Evolutionary conservation across 768 basidiomycete genomes (phyloP), one percentile per base, ranked within the genome.

Genomic region (Daedaleopsis sinensis): DNA sequence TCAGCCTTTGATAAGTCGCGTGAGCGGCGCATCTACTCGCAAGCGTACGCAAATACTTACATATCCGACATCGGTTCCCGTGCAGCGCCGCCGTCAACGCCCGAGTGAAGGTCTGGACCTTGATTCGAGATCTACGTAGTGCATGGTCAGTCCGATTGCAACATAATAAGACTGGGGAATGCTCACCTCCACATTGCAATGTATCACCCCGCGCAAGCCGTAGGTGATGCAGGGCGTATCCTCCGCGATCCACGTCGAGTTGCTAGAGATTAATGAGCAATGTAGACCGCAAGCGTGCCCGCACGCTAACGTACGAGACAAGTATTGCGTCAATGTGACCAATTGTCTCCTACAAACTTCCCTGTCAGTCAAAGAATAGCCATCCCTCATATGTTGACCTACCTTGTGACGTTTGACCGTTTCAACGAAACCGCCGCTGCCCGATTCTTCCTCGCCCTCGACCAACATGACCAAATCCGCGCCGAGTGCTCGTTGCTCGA

Each of bases 401-500:
- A 90, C 93, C 84, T 93, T 94, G 73, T 94, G 79, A 57, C 79
- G 82, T 57, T 77, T 68, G 11, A 98, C 90, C 2, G 90, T 83
- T n/a, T 91, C 85, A 42, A 78, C 82, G 69, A 99, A 96, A 0
- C 96, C 94, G 5, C 80, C 73, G 70, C 94, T 96, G 1, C 96
- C 96, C n/a, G 86, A 87, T 72, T 99, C 97, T 71, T 97, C 97
- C 71, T 98, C 96, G 0, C 97, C 97, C 75, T 99, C 97, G 16
- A 98, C 87, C 54, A 98, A 74, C 71, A 98, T 87, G 6, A 98
- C 87, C 1, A 99, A 72, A 70, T 99, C 97, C 0, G 95, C 82
- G 23, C 84, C 92, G 3, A 99, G 83, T 12, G 87, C 83, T 1
- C 94, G 81, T 13, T 80, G 78, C 27, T 86, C 79, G 3, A 95